Evolutionary conservation across 2,329 filamentous ascomycete genomes (phyloP).

Genomic region (Phialocephala sp.): DNA sequence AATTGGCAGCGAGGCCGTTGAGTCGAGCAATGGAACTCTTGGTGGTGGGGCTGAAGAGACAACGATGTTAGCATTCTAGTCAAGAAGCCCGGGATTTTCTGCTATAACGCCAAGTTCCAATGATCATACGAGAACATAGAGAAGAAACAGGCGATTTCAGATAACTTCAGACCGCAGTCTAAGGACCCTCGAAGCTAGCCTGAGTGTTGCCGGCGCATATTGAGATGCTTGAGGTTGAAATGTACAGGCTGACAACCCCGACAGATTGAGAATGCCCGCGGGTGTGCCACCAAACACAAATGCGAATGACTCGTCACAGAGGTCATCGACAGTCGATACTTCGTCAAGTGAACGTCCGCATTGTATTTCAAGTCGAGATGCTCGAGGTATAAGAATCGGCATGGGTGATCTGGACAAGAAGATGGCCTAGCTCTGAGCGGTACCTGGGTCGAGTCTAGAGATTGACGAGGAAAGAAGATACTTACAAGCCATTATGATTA

Average conservation of each 20-base stretch:
- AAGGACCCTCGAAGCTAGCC: slow-evolving; percentile 20
- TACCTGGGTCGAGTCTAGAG: slow-evolving; percentile 20
- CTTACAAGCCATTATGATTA: slow-evolving; percentile 48
- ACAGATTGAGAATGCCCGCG: slow-evolving; percentile 33
- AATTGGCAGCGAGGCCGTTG: slow-evolving; percentile 66
- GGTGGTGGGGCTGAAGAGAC: slow-evolving; percentile 58
- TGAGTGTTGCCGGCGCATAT: slow-evolving; percentile 41
- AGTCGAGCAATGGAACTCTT: slow-evolving; percentile 65
- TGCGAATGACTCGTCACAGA: slow-evolving; percentile 19
- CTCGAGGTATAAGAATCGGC: slow-evolving; percentile 30
- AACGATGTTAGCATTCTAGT: slow-evolving; percentile 52
- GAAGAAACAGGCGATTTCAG: slow-evolving; percentile 36
- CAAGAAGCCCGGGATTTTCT: slow-evolving; percentile 30
- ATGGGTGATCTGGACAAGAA: slow-evolving; percentile 35
- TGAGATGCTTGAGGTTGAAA: slow-evolving; percentile 37
- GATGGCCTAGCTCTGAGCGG: slow-evolving; percentile 36
- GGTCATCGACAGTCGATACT: slow-evolving; percentile 13
- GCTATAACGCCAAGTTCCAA: slow-evolving; percentile 30
- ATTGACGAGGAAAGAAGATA: slow-evolving; percentile 31
- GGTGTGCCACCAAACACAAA: slow-evolving; percentile 25
- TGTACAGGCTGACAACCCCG: slow-evolving; percentile 9
- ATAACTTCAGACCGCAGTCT: slow-evolving; percentile 24
- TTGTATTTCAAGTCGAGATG: slow-evolving; percentile 22
- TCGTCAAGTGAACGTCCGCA: slow-evolving; percentile 16
- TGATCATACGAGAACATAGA: slow-evolving; percentile 28